A percentile compares a stretch with the other conserved stretches of the same genome.
phyloP scores from a whole-genome alignment of 768 basidiomycete genomes.

The Phlegmacium glaucopus region DNA sequence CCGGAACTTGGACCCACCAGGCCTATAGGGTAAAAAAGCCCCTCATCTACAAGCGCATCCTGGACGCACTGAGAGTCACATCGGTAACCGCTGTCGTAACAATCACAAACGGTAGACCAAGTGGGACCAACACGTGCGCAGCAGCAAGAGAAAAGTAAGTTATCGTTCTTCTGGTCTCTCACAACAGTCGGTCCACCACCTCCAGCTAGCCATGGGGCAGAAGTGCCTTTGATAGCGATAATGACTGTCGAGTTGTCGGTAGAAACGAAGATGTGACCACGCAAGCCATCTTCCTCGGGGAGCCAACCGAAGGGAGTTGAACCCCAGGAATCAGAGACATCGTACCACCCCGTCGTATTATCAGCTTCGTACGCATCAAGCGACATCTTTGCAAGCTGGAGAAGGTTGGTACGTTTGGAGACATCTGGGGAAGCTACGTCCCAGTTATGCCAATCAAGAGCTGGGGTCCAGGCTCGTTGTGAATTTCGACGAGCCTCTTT shows the following conservation, averaged over 20 bases:
- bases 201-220: conserved; percentile 61
- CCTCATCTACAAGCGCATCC: conserved; percentile 74
- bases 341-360: conserved; percentile 66
- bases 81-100: conserved; percentile 68
- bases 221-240: conserved; percentile 92
- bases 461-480: conserved; percentile 34
- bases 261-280: conserved; percentile 90
- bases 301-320: conserved; percentile 83
- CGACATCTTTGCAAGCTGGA: conserved; percentile 85
- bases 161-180: conserved; percentile 95
- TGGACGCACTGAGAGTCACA: conserved; percentile 86
- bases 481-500: conserved; percentile 28
- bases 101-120: conserved; percentile 91
- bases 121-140: conserved; percentile 94
- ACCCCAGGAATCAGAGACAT: conserved; percentile 56
- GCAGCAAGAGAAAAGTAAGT: conserved; percentile 94
- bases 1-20: conserved; percentile 60
- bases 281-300: conserved; percentile 82
- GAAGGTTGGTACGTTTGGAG: conserved; percentile 64
- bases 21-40: conserved; percentile 85
- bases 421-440: conserved; percentile 72
- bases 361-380: conserved; percentile 71
- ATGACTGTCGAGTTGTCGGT: conserved; percentile 83
- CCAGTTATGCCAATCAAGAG: conserved; percentile 59
- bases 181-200: conserved; percentile 78